These are phyloP conservation scores for Starmerella geochares DNA, from an alignment of 805 yeast species.

Conservation along the genomic window DNA sequence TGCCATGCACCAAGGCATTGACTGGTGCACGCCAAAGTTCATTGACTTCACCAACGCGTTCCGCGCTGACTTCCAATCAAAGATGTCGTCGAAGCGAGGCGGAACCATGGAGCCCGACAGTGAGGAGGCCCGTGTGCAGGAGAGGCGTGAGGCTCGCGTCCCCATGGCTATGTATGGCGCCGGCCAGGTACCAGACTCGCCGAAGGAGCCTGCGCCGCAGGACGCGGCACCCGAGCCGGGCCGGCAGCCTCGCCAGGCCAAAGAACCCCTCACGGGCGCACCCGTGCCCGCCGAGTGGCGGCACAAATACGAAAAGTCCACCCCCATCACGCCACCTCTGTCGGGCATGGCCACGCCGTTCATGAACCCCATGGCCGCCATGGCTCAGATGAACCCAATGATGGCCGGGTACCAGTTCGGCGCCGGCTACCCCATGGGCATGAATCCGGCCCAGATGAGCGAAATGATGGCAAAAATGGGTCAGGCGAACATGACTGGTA, in stretches of 20 bases:
- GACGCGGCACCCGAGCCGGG: constrained; percentile 10
- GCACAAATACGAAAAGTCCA: constrained; percentile 7
- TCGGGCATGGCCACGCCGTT: constrained; percentile 3
- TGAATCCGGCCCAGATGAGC: constrained; percentile 12
- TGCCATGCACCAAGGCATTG: constrained; percentile 14
- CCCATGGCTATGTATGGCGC: constrained; percentile 22
- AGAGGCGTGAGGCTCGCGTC: constrained; percentile 24
- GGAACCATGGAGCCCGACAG: constrained; percentile 27
- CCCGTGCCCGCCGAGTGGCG: constrained; percentile 15
- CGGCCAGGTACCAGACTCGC: constrained; percentile 23
- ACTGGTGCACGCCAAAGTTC: constrained; percentile 26
- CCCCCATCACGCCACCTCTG: constrained; percentile 13
- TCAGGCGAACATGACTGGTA: constrained; percentile 3
- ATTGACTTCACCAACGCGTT: constrained; percentile 20
- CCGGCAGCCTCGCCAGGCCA: constrained; percentile 12
- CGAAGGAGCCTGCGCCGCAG: constrained; percentile 12
- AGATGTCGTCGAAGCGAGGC: constrained; percentile 28
- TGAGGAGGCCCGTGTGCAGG: constrained; percentile 26
- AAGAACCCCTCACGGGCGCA: constrained; percentile 9
- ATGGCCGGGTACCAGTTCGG: constrained; percentile 6
- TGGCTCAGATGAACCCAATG: constrained; percentile 10
- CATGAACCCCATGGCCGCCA: constrained; percentile 6
- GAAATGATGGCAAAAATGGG: constrained; percentile 11
- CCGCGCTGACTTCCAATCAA: constrained; percentile 15
- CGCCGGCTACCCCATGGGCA: constrained; percentile 7